These are phyloP conservation scores for Picochlorum sp. DNA, from an alignment of 139 green algal species.

Conservation along the genomic window DNA sequence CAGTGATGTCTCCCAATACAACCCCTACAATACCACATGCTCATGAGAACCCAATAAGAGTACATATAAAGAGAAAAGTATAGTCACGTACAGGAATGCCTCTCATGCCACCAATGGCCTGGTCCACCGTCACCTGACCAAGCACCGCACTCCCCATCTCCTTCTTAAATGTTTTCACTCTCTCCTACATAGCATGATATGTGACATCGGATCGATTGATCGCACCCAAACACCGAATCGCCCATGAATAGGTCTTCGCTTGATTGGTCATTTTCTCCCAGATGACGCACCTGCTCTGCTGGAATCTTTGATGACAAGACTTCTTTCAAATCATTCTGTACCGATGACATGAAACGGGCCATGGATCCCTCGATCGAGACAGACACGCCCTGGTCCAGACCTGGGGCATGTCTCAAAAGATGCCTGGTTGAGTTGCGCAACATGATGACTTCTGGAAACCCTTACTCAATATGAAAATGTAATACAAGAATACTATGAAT, in stretches of 20 bases:
- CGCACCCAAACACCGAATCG: no score
- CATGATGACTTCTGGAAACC: no score
- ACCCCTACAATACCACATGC: slow-evolving; percentile 19
- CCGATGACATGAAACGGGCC: neutral
- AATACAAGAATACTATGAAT: no score
- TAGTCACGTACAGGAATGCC: slow-evolving; percentile 64
- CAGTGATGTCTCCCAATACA: slow-evolving; percentile 97
- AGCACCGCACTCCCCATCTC: slow-evolving; percentile 58
- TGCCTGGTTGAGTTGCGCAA: no score
- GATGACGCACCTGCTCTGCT: slow-evolving; percentile 45
- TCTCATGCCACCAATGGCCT: slow-evolving; percentile 91
- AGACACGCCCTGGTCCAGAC: no score
- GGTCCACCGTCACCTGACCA: slow-evolving; percentile 81
- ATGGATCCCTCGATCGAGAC: no score
- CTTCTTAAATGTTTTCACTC: slow-evolving; percentile 80
- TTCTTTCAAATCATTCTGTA: slow-evolving; percentile 41
- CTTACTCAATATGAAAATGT: no score
- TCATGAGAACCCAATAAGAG: neutral
- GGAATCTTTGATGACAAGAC: slow-evolving; percentile 56
- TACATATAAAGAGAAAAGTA: neutral
- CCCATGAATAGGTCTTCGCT: no score
- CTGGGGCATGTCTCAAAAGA: no score
- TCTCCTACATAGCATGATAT: slow-evolving; percentile 46
- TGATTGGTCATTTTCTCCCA: neutral
- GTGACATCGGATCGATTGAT: no score